Evolutionary conservation across 345 rosid genomes (phyloP), one percentile per base, ranked within the genome.

Genomic region (sweet orange (Citrus sinensis)): DNA sequence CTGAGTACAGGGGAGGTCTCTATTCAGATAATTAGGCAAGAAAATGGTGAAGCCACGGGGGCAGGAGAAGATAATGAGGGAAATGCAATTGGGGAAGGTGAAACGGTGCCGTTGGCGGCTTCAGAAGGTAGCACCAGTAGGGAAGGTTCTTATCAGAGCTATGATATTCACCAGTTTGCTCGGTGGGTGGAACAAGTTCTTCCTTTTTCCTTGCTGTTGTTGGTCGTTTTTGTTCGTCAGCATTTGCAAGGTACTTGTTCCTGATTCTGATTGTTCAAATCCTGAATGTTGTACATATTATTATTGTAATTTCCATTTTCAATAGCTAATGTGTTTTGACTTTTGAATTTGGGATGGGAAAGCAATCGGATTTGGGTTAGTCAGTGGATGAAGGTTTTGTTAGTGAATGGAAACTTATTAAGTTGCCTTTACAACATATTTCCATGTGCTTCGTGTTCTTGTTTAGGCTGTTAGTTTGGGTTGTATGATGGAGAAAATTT

Each of bases 101-200:
- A 80, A 46, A 70, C 67, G 27, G 77, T 54, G n/a, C 75, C 82
- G 14, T 79, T 55, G 70, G 80, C 14, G 62, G 42, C 82, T 42
- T 70, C 78, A 35, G 60, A 61, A 59, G 75, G 60, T 74, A 66
- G 29, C 46, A 17, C 49, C 13, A 55, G 71, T 22, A 81, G 86
- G 71, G 77, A 76, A 62, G 63, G 83, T 42, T 65, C 85, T 73
- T 74, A 84, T 66, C 93, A 87, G 82, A 86, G 87, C 82, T 87
- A 86, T 58, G 88, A 88, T 78, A 79, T 91, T 29, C 94, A 87
- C 80, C 85, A 82, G 13, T 62, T 82, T 46, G 87, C 91, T 14
- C 81, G 91, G 73, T 87, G 92, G 89, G 73, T 89, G 68, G 91
- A 91, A 80, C 92, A 89, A 55, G 64, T 86, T 71, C 88, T 89